These are phyloP conservation scores for Aspergillus hancockii DNA, from an alignment of 495 filamentous ascomycete genomes.

Conservation along the genomic window DNA sequence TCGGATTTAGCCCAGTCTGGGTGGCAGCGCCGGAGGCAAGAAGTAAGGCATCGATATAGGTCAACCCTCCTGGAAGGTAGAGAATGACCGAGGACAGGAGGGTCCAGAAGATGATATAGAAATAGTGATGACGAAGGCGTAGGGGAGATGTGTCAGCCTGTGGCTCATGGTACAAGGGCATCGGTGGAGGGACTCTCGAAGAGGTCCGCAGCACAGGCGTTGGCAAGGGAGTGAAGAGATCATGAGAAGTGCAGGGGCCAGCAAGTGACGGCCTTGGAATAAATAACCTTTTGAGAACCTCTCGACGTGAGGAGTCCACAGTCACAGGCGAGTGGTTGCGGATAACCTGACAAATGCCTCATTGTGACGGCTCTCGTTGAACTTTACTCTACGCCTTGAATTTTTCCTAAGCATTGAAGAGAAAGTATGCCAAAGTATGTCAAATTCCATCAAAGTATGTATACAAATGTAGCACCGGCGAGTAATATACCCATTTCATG, in stretches of 20 bases:
- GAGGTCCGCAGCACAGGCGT: not conserved
- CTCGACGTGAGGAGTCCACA: not conserved
- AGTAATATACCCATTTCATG: no score
- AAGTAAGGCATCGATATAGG: constrained; percentile 84
- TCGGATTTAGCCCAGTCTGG: constrained; percentile 80
- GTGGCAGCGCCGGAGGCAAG: constrained; percentile 75
- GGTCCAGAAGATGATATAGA: constrained; percentile 66
- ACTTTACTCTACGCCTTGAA: not conserved
- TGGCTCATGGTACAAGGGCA: constrained; percentile 11
- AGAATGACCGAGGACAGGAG: constrained; percentile 71
- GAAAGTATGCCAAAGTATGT: not conserved
- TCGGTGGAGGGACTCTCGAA: constrained; percentile 1
- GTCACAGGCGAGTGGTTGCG: not conserved
- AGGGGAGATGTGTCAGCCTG: constrained; percentile 16
- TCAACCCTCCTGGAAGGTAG: constrained; percentile 54
- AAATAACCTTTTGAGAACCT: not conserved
- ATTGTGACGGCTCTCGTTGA: no score
- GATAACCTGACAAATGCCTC: not conserved
- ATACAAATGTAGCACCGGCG: no score
- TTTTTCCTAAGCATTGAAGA: not conserved
- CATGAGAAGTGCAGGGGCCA: not conserved
- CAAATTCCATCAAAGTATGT: no score
- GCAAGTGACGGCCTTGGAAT: not conserved
- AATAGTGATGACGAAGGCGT: constrained; percentile 57
- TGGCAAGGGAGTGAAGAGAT: not conserved